These are phyloP conservation scores for Pezicula rhizophila DNA, from an alignment of 2,329 filamentous ascomycete species.

Conservation along the genomic window DNA sequence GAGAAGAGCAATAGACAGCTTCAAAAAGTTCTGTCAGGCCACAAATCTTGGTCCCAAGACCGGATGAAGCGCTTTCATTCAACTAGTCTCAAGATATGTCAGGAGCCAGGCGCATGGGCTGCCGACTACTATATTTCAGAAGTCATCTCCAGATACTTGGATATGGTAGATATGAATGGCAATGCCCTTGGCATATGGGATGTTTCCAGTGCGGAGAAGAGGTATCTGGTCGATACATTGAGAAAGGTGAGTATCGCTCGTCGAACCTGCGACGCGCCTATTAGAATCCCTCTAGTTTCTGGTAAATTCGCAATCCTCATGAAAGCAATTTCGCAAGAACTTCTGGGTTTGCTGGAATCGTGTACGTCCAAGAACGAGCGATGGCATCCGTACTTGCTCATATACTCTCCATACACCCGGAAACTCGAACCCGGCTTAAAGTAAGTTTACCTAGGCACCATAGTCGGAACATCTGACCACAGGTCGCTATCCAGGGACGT, in stretches of 20 bases:
- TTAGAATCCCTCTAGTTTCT: slow-evolving; percentile 34
- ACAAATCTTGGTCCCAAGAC: slow-evolving; percentile 44
- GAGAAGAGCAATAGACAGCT: slow-evolving; percentile 36
- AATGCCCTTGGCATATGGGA: slow-evolving; percentile 35
- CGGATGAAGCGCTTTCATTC: slow-evolving; percentile 51
- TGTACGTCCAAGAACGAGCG: slow-evolving; percentile 61
- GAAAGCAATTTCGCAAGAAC: slow-evolving; percentile 39
- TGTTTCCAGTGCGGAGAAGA: slow-evolving; percentile 39
- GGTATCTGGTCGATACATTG: slow-evolving; percentile 47
- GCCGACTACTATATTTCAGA: slow-evolving; percentile 56
- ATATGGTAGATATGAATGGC: slow-evolving; percentile 31
- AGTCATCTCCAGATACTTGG: slow-evolving; percentile 39
- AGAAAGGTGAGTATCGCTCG: slow-evolving; percentile 26
- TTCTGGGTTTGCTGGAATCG: slow-evolving; percentile 44
- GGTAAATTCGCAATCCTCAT: slow-evolving; percentile 54
- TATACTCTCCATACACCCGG: slow-evolving; percentile 48
- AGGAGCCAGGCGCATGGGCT: slow-evolving; percentile 62
- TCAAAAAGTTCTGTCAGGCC: slow-evolving; percentile 31
- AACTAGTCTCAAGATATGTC: slow-evolving; percentile 43
- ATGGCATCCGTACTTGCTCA: slow-evolving; percentile 55
- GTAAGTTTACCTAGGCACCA: slow-evolving; percentile 46
- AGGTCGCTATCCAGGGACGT: slow-evolving; percentile 34
- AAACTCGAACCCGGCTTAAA: slow-evolving; percentile 38
- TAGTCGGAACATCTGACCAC: slow-evolving; percentile 47
- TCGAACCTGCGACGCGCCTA: slow-evolving; percentile 18